Percentiles rank a stretch among this genome's conserved stretches.
phyloP scores from a whole-genome alignment of 139 green algal genomes.

The Volvox reticuliferus region DNA sequence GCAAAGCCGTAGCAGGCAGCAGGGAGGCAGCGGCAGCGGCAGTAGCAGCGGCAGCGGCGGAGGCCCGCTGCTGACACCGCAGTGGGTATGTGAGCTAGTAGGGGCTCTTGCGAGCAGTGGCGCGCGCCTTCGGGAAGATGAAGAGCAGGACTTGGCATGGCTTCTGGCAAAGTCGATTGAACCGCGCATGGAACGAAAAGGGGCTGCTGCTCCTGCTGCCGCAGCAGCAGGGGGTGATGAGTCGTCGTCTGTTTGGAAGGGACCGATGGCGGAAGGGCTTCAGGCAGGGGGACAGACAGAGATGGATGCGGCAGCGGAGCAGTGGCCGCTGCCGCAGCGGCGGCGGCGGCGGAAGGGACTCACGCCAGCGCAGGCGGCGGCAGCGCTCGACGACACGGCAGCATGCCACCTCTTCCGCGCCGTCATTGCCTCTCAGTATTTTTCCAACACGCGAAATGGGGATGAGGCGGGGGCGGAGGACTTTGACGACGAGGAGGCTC shows the following conservation, averaged over 20 bases:
- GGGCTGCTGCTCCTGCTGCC: background rate
- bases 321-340: background rate
- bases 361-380: background rate
- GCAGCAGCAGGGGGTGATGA: background rate
- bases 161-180: background rate
- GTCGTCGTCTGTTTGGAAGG: too few species aligned
- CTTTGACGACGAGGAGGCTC: background rate
- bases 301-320: background rate
- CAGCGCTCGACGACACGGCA: background rate
- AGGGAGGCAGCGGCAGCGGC: background rate
- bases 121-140: background rate
- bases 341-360: background rate
- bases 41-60: background rate
- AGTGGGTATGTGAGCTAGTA: background rate
- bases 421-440: background rate
- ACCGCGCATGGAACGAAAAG: too few species aligned
- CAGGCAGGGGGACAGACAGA: background rate
- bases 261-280: too few species aligned
- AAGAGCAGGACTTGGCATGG: background rate
- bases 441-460: background rate
- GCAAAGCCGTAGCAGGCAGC: too few species aligned
- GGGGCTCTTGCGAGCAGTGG: background rate
- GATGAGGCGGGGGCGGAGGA: background rate
- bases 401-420: conserved; percentile 23
- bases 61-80: background rate